Base-by-base conservation (phyloP, 495 filamentous ascomycete genomes). In the Xylaria acuta region DNA sequence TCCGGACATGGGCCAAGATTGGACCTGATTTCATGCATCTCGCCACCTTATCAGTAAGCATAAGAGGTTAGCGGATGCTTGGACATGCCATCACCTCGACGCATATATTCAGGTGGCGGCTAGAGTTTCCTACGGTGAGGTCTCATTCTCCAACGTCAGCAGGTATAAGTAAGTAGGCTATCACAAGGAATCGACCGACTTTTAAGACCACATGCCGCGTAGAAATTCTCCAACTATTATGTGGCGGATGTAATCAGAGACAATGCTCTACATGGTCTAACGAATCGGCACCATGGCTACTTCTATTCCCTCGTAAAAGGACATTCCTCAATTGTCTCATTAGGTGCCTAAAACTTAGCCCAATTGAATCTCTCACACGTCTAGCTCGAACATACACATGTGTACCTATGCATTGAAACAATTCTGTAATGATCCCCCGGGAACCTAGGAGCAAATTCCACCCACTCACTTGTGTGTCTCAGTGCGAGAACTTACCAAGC, bases 1-100 rank as follows among this genome's bases (percentile, higher is more conserved):
- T 60, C 7, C 58, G 14, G 34, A 34, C 56, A 59, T 59, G 56
- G 32, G 56, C 32, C 27, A 38, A 18, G 32, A 5, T 32, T 38
- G 3, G 56, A 56, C 27, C 27, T 7, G 12, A 56, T 56, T 56
- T 3, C 12, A 53, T 32, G 25, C 25, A 56, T 38, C 32, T 9
- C 58, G 58, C 30, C 58, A 60, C 58, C 58, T 18, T 56, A 56
- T 32, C 27, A 56, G 53, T 56, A 56, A 56, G 53, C 53, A 32
- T 56, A 18, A 51, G 14, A 30, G 53, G 11, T 54, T 54, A 27
- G 25, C 53, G 27, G 18, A 25, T 32, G 53, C 22, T 14, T 53
- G 27, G n/a, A 53, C 53, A 56, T 56, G 27, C 12, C 51, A 16
- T 30, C 25, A 12, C 53, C 53, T 30, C 22, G 27, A 32, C 27